Conservation (phyloP, 345 rosid genomes). For the Psidium guajava region DNA sequence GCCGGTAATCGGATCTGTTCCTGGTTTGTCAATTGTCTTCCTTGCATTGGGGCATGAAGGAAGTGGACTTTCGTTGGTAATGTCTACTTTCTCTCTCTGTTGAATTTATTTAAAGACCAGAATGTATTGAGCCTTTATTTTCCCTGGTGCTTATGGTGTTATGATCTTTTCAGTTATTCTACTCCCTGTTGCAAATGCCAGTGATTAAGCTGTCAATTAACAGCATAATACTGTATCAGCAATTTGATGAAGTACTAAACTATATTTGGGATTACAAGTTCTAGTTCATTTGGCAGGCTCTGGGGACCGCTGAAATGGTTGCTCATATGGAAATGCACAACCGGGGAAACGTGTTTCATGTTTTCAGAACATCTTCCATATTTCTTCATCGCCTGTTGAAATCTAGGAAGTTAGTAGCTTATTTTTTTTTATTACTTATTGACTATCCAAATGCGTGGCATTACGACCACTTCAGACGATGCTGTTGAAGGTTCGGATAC, state of each 20-base stretch:
- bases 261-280: not conserved
- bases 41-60: slow-evolving; percentile 97
- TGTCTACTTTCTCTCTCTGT: not conserved
- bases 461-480: no score
- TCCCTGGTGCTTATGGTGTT: not conserved
- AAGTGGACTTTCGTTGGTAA: slow-evolving; percentile 83
- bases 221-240: not conserved
- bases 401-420: no score
- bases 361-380: no score
- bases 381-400: no score
- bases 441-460: not conserved
- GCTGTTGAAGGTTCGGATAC: not conserved
- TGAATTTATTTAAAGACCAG: not conserved
- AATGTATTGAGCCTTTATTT: not conserved
- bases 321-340: slow-evolving; percentile 61
- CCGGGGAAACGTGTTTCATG: slow-evolving; percentile 2
- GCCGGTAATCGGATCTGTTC: slow-evolving; percentile 69
- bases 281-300: slow-evolving; percentile 35
- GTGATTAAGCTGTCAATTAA: not conserved
- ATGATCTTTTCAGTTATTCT: not conserved
- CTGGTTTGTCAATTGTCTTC: slow-evolving; percentile 50
- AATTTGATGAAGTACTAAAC: not conserved
- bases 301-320: slow-evolving; percentile 87
- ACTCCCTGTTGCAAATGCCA: not conserved
- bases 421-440: no score